phyloP scores from a whole-genome alignment of 2,329 filamentous ascomycete genomes.

The Clonostachys chloroleuca region DNA sequence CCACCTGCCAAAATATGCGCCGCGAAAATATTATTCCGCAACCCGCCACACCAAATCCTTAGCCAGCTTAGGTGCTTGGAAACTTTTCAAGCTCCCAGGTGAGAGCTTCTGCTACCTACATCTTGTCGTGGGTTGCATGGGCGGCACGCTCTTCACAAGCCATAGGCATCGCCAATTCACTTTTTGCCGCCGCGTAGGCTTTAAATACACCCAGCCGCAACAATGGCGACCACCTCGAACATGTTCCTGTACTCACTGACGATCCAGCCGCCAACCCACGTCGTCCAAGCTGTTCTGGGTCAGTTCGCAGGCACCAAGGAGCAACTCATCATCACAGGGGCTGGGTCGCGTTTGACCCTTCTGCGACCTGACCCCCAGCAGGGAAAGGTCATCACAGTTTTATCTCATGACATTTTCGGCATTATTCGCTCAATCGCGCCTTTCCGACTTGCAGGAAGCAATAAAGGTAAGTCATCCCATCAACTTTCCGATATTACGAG shows the following conservation, averaged over 20 bases:
- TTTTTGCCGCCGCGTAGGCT: slow-evolving; percentile 41
- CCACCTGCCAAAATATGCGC: slow-evolving; percentile 13
- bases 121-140: no score
- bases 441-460: slow-evolving; percentile 89
- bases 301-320: slow-evolving; percentile 96
- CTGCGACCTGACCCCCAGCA: slow-evolving; percentile 81
- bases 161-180: not conserved
- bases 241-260: slow-evolving; percentile 99
- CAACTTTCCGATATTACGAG: slow-evolving; percentile 23
- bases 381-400: slow-evolving; percentile 79
- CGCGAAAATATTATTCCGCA: slow-evolving; percentile 26
- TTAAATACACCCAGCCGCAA: slow-evolving; percentile 41
- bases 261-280: slow-evolving; percentile 84
- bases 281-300: slow-evolving; percentile 86
- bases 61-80: no score
- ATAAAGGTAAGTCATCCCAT: slow-evolving; percentile 73
- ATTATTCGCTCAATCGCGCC: slow-evolving; percentile 87
- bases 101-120: no score
- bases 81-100: no score
- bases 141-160: not conserved
- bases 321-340: slow-evolving; percentile 93
- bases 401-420: slow-evolving; percentile 93
- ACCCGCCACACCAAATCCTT: no score
- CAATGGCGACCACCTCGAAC: slow-evolving; percentile 95
- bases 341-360: slow-evolving; percentile 83